Evolutionary conservation across 768 basidiomycete genomes (phyloP).

Genomic region (Calocybe cyanea): DNA sequence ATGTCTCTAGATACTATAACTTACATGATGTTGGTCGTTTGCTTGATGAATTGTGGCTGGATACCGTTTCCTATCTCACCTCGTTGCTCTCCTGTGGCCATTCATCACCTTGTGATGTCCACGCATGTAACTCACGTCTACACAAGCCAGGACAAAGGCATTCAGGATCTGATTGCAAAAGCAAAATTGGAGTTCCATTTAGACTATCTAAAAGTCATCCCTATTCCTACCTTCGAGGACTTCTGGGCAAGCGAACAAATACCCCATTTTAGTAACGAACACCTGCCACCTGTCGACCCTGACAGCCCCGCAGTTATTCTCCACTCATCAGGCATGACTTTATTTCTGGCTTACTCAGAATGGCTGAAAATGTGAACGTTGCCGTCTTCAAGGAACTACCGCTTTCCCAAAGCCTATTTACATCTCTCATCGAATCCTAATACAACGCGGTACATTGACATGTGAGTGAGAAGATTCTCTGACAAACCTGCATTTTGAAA

Average conservation of each 20-base stretch:
- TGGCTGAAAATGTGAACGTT: too few relatives aligned
- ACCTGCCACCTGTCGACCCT: neutral
- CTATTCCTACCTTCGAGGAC: neutral
- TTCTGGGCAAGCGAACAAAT: neutral
- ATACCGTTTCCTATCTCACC: slow-evolving; percentile 6
- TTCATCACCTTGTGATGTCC: slow-evolving; percentile 1
- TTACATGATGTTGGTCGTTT: slow-evolving; percentile 1
- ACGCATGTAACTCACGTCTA: neutral
- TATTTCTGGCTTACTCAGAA: neutral
- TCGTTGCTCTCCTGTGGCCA: slow-evolving; percentile 3
- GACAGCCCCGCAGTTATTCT: slow-evolving; percentile 1
- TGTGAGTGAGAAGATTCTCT: neutral
- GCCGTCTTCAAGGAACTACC: slow-evolving; percentile 3
- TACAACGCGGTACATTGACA: slow-evolving; percentile 1
- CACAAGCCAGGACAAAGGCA: slow-evolving; percentile 12
- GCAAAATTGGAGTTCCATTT: slow-evolving; percentile 16
- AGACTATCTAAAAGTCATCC: neutral
- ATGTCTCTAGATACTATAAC: slow-evolving; percentile 1
- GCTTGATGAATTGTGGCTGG: slow-evolving; percentile 4
- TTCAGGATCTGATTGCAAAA: slow-evolving; percentile 17
- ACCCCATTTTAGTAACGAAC: neutral
- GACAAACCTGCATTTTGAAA: neutral
- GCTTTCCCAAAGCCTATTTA: slow-evolving; percentile 1
- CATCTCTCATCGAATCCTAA: slow-evolving; percentile 3
- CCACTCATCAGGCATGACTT: slow-evolving; percentile 4